Conservation (phyloP, 192 early-diverging fungal genomes). For the Pilobolus umbonatus region DNA sequence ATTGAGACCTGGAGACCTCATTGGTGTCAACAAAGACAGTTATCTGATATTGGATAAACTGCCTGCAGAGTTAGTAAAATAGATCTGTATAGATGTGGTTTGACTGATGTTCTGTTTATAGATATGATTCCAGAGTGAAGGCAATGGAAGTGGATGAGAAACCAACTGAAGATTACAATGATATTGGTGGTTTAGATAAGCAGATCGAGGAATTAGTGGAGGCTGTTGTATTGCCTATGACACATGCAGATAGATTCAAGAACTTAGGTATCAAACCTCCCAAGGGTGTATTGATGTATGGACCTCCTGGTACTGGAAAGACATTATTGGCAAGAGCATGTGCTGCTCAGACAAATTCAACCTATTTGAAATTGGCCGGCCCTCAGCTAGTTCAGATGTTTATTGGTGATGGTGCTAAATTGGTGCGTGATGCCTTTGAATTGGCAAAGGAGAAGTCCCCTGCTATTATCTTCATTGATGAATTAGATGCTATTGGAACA, state of each 20-base stretch:
- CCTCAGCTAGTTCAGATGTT: conserved; percentile 98
- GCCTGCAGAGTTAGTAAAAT: conserved; percentile 76
- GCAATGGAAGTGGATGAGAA: conserved; percentile 99
- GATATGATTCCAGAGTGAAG: conserved; percentile 96
- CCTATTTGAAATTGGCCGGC: conserved; percentile 93
- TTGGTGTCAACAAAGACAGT: conserved; percentile 98
- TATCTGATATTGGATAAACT: conserved; percentile 93
- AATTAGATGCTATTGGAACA: conserved; percentile 98
- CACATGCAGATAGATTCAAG: conserved; percentile 81
- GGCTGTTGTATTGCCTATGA: conserved; percentile 84
- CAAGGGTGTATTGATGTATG: conserved; percentile 83
- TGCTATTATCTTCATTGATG: conserved; percentile 98
- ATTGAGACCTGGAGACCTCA: conserved; percentile 92
- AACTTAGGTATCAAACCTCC: conserved; percentile 83
- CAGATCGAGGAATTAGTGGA: conserved; percentile 87
- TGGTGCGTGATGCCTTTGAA: conserved; percentile 96
- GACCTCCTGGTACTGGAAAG: conserved; percentile 82
- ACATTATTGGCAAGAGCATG: conserved; percentile 97
- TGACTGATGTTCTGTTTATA: conserved; percentile 9
- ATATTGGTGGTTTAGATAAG: conserved; percentile 88
- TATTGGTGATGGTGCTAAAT: conserved; percentile 96
- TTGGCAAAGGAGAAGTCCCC: conserved; percentile 98
- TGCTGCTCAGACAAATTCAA: conserved; percentile 94
- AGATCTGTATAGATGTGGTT: not conserved
- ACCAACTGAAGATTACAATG: conserved; percentile 95